These are phyloP conservation scores for Phytophthora citrophthora DNA, from an alignment of 352 stramenopile genomes.

Conservation along the genomic window DNA sequence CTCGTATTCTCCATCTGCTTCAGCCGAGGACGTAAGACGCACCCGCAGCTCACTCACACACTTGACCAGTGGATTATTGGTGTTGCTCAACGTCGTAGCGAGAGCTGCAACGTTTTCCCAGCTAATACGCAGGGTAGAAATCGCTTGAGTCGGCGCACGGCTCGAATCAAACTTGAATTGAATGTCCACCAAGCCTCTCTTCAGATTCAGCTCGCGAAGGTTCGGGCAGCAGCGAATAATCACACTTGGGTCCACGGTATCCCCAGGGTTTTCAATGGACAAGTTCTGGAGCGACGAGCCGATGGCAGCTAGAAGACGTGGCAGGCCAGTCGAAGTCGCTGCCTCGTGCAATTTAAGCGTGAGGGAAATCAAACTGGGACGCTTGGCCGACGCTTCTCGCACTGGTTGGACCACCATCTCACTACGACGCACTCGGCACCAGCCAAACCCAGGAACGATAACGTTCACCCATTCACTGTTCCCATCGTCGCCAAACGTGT, in stretches of 20 bases:
- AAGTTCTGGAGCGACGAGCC: constrained; percentile 18
- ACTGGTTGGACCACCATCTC: constrained; percentile 10
- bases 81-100: constrained; percentile 6
- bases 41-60: constrained; percentile 14
- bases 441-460: constrained; percentile 9
- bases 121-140: constrained; percentile 13
- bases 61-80: constrained; percentile 14
- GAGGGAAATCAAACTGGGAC: constrained; percentile 2
- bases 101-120: constrained; percentile 16
- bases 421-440: constrained; percentile 17
- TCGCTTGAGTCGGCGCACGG: not conserved
- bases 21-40: not conserved
- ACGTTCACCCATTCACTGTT: constrained; percentile 20
- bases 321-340: constrained; percentile 7
- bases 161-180: constrained; percentile 7
- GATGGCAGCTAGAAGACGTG: constrained; percentile 12
- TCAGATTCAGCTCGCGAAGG: constrained; percentile 12
- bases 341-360: constrained; percentile 6
- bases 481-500: constrained; percentile 23
- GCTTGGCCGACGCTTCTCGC: not conserved
- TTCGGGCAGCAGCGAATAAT: constrained; percentile 30
- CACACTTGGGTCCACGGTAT: constrained; percentile 9
- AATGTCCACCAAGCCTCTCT: constrained; percentile 8
- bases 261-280: constrained; percentile 12
- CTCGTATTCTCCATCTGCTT: not conserved